A percentile compares a stretch with the other conserved stretches of the same genome.
These are phyloP conservation scores for Ballota nigra DNA, from an alignment of 257 asterid genomes.

Conservation along the genomic window DNA sequence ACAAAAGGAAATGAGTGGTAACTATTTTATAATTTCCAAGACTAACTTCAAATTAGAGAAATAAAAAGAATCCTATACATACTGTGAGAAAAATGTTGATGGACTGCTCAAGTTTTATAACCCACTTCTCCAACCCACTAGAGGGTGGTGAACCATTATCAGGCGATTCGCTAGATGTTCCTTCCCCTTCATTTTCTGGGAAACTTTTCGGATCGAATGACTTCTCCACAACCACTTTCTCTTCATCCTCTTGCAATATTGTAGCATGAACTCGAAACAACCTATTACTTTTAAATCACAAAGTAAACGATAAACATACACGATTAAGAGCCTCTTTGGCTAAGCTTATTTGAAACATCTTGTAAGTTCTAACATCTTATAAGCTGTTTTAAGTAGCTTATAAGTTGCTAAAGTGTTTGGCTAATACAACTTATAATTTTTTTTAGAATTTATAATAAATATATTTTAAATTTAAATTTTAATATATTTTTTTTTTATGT, in stretches of 20 bases:
- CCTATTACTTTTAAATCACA: conserved; percentile 32
- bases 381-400: no score
- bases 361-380: no score
- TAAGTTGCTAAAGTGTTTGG: no score
- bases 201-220: conserved; percentile 57
- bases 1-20: neutral
- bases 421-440: no score
- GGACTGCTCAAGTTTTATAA: conserved; percentile 85
- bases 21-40: neutral
- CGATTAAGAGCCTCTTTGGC: no score
- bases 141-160: conserved; percentile 39
- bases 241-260: conserved; percentile 69
- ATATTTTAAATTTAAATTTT: no score
- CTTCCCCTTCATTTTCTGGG: conserved; percentile 52
- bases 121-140: conserved; percentile 58
- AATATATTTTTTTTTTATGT: no score
- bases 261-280: conserved; percentile 56
- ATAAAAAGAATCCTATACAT: conserved; percentile 12
- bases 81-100: conserved; percentile 82
- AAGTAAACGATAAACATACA: conserved; percentile 17
- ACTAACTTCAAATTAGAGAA: conserved; percentile 1
- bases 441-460: no score
- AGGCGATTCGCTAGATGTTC: conserved; percentile 34
- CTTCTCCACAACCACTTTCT: conserved; percentile 66
- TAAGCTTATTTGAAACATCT: no score